phyloP scores from a whole-genome alignment of 1,284 basidiomycete genomes.

The Omphalotus olearius region DNA sequence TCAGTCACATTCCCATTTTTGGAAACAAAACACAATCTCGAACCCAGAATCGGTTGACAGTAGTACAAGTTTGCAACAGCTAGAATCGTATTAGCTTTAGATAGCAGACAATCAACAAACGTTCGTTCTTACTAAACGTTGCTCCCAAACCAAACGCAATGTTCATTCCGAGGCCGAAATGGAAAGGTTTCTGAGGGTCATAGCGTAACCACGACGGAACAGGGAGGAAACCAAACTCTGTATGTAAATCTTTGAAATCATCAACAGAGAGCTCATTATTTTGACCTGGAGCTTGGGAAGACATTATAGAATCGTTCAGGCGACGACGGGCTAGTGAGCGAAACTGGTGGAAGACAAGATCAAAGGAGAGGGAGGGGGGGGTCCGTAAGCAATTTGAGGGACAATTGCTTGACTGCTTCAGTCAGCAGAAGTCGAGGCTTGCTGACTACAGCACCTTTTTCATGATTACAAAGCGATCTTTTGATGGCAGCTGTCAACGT shows the following conservation, averaged over 20 bases:
- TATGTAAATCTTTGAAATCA: not conserved
- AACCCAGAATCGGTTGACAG: slow-evolving; percentile 47
- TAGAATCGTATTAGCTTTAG: slow-evolving; percentile 15
- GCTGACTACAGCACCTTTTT: no score
- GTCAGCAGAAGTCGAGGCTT: no score
- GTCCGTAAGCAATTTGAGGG: no score
- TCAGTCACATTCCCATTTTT: not conserved
- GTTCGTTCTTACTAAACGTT: slow-evolving; percentile 42
- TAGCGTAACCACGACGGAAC: slow-evolving; percentile 43
- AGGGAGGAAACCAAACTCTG: slow-evolving; percentile 44
- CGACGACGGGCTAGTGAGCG: no score
- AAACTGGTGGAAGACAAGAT: no score
- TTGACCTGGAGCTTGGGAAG: not conserved
- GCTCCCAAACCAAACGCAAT: slow-evolving; percentile 43
- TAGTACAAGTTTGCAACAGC: slow-evolving; percentile 48
- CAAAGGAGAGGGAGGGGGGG: no score
- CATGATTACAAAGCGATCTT: no score
- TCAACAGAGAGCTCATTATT: not conserved
- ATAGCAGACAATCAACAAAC: not conserved
- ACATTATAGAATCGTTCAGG: no score
- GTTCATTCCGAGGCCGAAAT: slow-evolving; percentile 44
- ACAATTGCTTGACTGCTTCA: no score
- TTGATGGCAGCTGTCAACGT: no score
- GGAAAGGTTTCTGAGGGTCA: slow-evolving; percentile 35
- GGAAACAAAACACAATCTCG: slow-evolving; percentile 9